phyloP scores from a whole-genome alignment of 2,329 filamentous ascomycete genomes.

The Talaromyces sp. region DNA sequence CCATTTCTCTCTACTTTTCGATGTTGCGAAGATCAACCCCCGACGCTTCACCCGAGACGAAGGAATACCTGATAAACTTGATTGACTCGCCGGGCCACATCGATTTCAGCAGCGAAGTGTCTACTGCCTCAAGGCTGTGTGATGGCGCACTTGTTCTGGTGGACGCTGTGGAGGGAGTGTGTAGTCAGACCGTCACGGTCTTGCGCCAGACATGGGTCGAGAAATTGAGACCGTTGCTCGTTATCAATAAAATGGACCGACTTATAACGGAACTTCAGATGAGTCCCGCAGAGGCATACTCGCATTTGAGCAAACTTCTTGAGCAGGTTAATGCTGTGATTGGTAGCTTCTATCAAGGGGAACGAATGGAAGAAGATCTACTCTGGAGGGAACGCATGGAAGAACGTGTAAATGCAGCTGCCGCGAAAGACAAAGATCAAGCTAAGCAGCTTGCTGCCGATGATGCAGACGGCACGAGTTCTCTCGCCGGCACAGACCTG shows the following conservation, averaged over 20 bases:
- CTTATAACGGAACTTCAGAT: constrained; percentile 92
- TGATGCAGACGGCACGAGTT: constrained; percentile 46
- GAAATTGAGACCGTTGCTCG: constrained; percentile 86
- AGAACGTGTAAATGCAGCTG: constrained; percentile 70
- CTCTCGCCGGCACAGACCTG: constrained; percentile 47
- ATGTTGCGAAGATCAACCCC: constrained; percentile 72
- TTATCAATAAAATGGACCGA: constrained; percentile 98
- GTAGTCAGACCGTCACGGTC: constrained; percentile 96
- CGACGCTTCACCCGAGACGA: constrained; percentile 65
- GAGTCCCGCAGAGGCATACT: constrained; percentile 83
- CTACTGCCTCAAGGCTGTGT: constrained; percentile 87
- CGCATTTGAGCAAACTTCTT: constrained; percentile 80
- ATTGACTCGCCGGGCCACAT: constrained; percentile 98
- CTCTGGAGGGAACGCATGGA: constrained; percentile 94
- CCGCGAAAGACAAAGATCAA: constrained; percentile 56
- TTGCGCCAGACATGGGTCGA: constrained; percentile 92
- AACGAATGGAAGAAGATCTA: constrained; percentile 96
- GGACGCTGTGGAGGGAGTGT: constrained; percentile 95
- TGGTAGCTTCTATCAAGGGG: constrained; percentile 95
- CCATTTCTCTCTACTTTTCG: constrained; percentile 93
- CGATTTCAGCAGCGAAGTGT: constrained; percentile 97
- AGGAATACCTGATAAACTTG: constrained; percentile 93
- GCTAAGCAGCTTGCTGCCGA: constrained; percentile 35
- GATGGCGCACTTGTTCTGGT: constrained; percentile 93
- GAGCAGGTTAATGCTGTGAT: constrained; percentile 97